Evolutionary conservation across 2,329 filamentous ascomycete genomes (phyloP).

Genomic region (Colletotrichum viniferum): DNA sequence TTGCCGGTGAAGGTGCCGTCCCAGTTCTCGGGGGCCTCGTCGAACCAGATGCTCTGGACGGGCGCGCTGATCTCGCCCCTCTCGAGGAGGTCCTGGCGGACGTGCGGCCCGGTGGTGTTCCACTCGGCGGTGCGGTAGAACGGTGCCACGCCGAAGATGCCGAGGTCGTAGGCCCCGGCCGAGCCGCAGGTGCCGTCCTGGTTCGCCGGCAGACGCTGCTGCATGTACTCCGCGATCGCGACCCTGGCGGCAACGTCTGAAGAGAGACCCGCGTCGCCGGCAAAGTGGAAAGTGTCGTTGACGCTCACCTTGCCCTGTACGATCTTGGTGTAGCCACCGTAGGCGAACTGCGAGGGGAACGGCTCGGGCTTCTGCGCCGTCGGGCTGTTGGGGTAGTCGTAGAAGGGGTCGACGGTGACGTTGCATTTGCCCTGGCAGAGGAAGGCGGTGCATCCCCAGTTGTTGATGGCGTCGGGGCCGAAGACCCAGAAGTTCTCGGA

Average conservation of each 20-base stretch:
- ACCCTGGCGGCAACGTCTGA: background rate
- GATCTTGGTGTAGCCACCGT: conserved; percentile 12
- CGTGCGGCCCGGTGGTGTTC: conserved; percentile 12
- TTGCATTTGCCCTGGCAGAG: conserved; percentile 16
- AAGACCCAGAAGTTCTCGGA: conserved; percentile 19
- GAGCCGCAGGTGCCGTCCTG: conserved; percentile 1
- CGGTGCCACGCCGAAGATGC: conserved; percentile 1
- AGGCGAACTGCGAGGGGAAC: background rate
- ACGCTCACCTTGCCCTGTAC: background rate
- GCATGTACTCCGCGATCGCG: conserved; percentile 6
- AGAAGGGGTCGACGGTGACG: conserved; percentile 8
- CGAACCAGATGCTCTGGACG: conserved; percentile 17
- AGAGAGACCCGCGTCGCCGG: background rate
- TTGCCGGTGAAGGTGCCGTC: conserved; percentile 12
- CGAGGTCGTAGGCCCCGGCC: background rate
- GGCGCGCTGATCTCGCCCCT: conserved; percentile 5
- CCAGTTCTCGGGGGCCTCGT: conserved; percentile 3
- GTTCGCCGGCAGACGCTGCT: background rate
- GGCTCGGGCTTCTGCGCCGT: conserved; percentile 3
- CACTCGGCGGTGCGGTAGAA: conserved; percentile 10
- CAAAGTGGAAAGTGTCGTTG: conserved; percentile 10
- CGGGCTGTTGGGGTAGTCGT: conserved; percentile 8
- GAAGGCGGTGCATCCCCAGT: conserved; percentile 10
- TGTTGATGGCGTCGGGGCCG: conserved; percentile 8
- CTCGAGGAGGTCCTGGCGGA: conserved; percentile 10